Conservation (phyloP, 345 rosid genomes). For the Passiflora organensis region DNA sequence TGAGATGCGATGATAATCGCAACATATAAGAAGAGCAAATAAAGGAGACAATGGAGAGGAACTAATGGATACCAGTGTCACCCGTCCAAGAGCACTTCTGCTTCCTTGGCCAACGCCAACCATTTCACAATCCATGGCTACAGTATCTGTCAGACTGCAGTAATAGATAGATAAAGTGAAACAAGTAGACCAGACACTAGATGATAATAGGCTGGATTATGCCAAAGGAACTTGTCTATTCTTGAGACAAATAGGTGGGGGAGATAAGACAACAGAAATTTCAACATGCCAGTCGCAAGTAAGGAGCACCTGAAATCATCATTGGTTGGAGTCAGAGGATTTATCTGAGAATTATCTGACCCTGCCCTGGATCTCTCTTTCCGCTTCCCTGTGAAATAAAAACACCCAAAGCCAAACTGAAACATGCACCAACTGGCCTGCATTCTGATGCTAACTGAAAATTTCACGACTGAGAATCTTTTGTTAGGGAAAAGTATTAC, state of each 20-base stretch:
- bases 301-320: constrained; percentile 63
- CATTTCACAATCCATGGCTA: constrained; percentile 99
- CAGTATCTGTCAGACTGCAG: constrained; percentile 67
- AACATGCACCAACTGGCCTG: background rate
- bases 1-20: background rate
- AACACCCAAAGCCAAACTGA: background rate
- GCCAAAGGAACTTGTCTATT: too few relatives aligned
- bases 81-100: constrained; percentile 92
- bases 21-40: background rate
- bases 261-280: background rate
- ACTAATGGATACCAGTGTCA: constrained; percentile 56
- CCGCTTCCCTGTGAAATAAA: constrained; percentile 54
- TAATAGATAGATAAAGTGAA: constrained; percentile 15
- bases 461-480: background rate
- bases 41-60: constrained; percentile 1
- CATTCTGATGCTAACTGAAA: background rate
- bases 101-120: constrained; percentile 89
- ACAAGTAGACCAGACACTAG: constrained; percentile 1
- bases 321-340: constrained; percentile 54
- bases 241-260: too few relatives aligned
- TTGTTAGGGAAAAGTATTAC: constrained; percentile 17
- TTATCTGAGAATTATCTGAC: constrained; percentile 36
- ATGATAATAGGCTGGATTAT: background rate
- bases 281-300: background rate
- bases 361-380: constrained; percentile 59